A percentile compares a stretch with the other conserved stretches of the same genome.
Conservation (phyloP, 2,329 filamentous ascomycete species). For the Lanzia echinophila region DNA sequence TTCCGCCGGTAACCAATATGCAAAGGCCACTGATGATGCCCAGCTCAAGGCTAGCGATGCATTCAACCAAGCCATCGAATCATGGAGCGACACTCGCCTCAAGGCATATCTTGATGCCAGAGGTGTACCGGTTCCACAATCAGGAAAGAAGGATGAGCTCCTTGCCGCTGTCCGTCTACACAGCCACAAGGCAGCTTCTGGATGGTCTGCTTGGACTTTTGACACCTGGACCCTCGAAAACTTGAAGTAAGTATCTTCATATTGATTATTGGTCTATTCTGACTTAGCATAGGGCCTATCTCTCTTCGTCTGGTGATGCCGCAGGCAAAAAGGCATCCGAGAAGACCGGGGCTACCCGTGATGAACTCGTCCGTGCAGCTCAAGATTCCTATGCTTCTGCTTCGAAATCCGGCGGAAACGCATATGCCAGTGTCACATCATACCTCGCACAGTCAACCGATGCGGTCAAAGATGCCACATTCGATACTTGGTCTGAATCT, state of each 20-base stretch:
- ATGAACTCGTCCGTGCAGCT: slow-evolving; percentile 64
- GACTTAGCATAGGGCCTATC: slow-evolving; percentile 35
- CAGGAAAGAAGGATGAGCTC: slow-evolving; percentile 64
- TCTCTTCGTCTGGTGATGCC: slow-evolving; percentile 45
- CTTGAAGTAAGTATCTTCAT: slow-evolving; percentile 44
- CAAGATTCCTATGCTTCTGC: slow-evolving; percentile 54
- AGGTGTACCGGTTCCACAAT: slow-evolving; percentile 67
- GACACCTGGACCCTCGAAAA: slow-evolving; percentile 70
- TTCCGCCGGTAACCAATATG: slow-evolving; percentile 68
- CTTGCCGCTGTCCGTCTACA: slow-evolving; percentile 68
- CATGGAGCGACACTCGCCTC: slow-evolving; percentile 68
- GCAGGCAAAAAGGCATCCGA: slow-evolving; percentile 53
- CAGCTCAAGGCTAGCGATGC: slow-evolving; percentile 55
- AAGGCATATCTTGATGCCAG: slow-evolving; percentile 75
- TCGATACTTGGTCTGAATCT: slow-evolving; percentile 64
- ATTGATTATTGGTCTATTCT: neutral
- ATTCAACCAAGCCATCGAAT: slow-evolving; percentile 54
- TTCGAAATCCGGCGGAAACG: slow-evolving; percentile 48
- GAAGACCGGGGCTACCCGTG: slow-evolving; percentile 59
- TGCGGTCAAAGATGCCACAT: slow-evolving; percentile 56
- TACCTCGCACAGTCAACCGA: slow-evolving; percentile 62
- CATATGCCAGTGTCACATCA: slow-evolving; percentile 63
- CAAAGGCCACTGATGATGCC: slow-evolving; percentile 66
- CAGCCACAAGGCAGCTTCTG: slow-evolving; percentile 60
- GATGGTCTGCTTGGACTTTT: slow-evolving; percentile 70